phyloP scores from a whole-genome alignment of 768 basidiomycete species.

The Trametes gibbosa region DNA sequence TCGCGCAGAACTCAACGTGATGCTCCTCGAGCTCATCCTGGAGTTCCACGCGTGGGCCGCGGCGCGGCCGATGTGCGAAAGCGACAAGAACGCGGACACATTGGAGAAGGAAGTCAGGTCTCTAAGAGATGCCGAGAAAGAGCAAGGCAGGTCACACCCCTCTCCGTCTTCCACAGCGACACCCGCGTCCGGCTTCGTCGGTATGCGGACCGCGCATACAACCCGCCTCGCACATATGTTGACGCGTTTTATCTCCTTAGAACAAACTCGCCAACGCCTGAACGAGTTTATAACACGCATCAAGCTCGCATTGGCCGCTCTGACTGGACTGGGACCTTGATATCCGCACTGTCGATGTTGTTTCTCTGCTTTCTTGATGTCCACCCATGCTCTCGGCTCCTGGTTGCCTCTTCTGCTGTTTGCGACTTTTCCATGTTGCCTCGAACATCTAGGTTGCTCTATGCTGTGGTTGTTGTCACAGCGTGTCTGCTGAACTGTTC shows the following conservation, averaged over 20 bases:
- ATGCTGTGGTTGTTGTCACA: too few relatives aligned
- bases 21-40: slow-evolving; percentile 34
- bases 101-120: slow-evolving; percentile 30
- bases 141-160: slow-evolving; percentile 36
- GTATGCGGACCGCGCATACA: slow-evolving; percentile 24
- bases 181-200: slow-evolving; percentile 20
- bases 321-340: slow-evolving; percentile 23
- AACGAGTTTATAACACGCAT: slow-evolving; percentile 33
- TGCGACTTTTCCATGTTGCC: too few relatives aligned
- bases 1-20: slow-evolving; percentile 31
- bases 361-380: too few relatives aligned
- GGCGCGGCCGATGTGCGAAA: slow-evolving; percentile 33
- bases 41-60: slow-evolving; percentile 38
- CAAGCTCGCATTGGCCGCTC: slow-evolving; percentile 34
- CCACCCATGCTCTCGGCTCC: too few relatives aligned
- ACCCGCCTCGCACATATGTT: neutral
- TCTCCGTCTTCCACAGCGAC: neutral
- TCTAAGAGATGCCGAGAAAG: slow-evolving; percentile 30
- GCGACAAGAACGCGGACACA: slow-evolving; percentile 26
- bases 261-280: slow-evolving; percentile 32
- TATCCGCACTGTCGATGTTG: neutral
- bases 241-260: slow-evolving; percentile 18
- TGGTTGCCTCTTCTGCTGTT: too few relatives aligned
- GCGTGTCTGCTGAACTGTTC: too few relatives aligned
- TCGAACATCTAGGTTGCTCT: too few relatives aligned